Evolutionary conservation across 2,329 filamentous ascomycete species (phyloP).

Genomic region (Ascochyta fabae): DNA sequence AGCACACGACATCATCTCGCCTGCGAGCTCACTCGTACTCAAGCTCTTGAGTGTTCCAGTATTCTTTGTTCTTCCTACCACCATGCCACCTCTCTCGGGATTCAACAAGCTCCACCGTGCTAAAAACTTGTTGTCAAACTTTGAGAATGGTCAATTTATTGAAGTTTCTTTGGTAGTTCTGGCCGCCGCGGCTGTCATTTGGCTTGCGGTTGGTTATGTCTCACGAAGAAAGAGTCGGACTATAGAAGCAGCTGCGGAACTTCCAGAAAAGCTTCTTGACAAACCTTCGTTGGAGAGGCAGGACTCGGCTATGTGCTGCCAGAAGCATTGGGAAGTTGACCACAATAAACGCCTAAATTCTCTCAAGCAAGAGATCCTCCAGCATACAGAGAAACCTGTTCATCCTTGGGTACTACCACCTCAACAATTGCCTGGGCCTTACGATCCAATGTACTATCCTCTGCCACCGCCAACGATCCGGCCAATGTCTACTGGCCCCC

Average conservation of each 20-base stretch:
- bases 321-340: constrained; percentile 20
- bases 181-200: not conserved
- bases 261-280: not conserved
- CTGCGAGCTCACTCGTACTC: constrained; percentile 33
- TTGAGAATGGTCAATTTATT: not conserved
- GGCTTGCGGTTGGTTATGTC: not conserved
- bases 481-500: constrained; percentile 22
- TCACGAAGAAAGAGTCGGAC: constrained; percentile 2
- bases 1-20: constrained; percentile 33
- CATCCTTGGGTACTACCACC: constrained; percentile 45
- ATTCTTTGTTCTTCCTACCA: constrained; percentile 22
- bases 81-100: constrained; percentile 40
- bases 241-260: not conserved
- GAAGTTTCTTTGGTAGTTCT: not conserved
- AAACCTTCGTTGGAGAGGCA: constrained; percentile 5
- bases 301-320: constrained; percentile 10
- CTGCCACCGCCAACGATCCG: constrained; percentile 39
- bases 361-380: constrained; percentile 23
- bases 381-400: constrained; percentile 25
- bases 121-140: not conserved
- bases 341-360: constrained; percentile 12
- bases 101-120: not conserved
- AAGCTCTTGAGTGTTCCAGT: constrained; percentile 21
- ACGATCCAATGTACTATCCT: constrained; percentile 45
- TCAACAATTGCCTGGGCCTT: constrained; percentile 43